Conservation (phyloP, 768 basidiomycete species). For the Hygrophorus pudorinus region DNA sequence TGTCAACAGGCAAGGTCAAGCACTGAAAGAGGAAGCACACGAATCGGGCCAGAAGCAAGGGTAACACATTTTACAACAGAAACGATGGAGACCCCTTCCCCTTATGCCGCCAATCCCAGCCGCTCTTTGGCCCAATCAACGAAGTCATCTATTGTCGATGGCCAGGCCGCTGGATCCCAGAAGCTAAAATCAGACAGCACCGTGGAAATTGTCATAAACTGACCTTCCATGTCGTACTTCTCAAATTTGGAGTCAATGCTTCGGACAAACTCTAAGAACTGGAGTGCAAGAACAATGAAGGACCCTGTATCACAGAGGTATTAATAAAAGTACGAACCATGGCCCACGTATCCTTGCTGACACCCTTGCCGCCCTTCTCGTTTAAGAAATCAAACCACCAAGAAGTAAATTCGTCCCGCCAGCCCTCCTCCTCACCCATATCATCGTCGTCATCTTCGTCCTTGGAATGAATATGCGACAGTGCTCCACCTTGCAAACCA, state of each 20-base stretch:
- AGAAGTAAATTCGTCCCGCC: slow-evolving; percentile 49
- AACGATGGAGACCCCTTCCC: background rate
- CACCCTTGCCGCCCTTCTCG: slow-evolving; percentile 57
- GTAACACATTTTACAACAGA: background rate
- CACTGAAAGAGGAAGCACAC: too few relatives aligned
- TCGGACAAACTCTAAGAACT: slow-evolving; percentile 77
- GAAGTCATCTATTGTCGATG: slow-evolving; percentile 59
- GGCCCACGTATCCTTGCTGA: slow-evolving; percentile 84
- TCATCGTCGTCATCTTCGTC: slow-evolving; percentile 37
- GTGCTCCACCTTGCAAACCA: slow-evolving; percentile 57
- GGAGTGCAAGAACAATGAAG: slow-evolving; percentile 4
- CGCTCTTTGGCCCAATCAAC: slow-evolving; percentile 37
- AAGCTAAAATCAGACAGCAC: background rate
- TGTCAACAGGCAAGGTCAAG: too few relatives aligned
- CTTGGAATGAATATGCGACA: slow-evolving; percentile 30
- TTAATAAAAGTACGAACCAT: slow-evolving; percentile 46
- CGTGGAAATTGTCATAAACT: slow-evolving; percentile 8
- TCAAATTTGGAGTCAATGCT: slow-evolving; percentile 63
- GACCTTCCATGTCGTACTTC: slow-evolving; percentile 72
- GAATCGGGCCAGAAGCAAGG: background rate
- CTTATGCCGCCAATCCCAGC: slow-evolving; percentile 1
- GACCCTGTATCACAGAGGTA: slow-evolving; percentile 1
- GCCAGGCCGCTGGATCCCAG: slow-evolving; percentile 46
- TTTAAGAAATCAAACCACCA: slow-evolving; percentile 78
- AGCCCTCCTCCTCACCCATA: slow-evolving; percentile 43